Evolutionary conservation across 331 rosid genomes (phyloP), one percentile per base, ranked within the genome.

Genomic region (Spiraea crenata): DNA sequence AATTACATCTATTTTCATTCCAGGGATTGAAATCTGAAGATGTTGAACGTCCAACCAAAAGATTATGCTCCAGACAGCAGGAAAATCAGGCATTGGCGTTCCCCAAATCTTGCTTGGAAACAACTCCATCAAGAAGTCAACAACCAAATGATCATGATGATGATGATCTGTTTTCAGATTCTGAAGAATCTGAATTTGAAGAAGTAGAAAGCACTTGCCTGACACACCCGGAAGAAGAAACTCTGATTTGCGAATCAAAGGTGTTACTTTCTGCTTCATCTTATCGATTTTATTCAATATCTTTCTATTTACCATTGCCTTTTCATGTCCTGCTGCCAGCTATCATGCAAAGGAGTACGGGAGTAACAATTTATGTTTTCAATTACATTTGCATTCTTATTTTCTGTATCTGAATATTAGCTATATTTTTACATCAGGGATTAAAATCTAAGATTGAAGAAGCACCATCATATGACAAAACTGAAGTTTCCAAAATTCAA

Each of bases 21-120:
- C 74, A 56, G 65, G 44, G 10, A 1, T 7, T 14, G 52, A 57
- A 44, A 42, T 56, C n/a, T 25, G 5, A 55, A 56, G 74, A 15
- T 40, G 51, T 19, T 15, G 54, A 69, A 55, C 45, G 7, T 69
- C 31, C 65, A 31, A 8, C 74, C 4, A 42, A 41, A 41, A 41
- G 44, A 56, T 13, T 69, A 44, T 16, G 35, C 74, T 42, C 74
- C 2, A 69, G 74, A 31, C 40, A 14, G 44, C 65, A 69, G 55
- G 56, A 19, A 20, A 69, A 56, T 38, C 65, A 56, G 65, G 65
- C 55, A 2, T 56, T 44, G 34, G 42, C 14, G 15, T 16, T 8
- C 20, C 14, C 65, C 74, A 69, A 56, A 44, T 44, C 25, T 19
- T 10, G 25, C 41, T 54, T 9, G 52, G 51, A 19, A 19, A 7